Evolutionary conservation across 2,329 filamentous ascomycete genomes (phyloP).

Genomic region (Graphiopsis chlorocephala): DNA sequence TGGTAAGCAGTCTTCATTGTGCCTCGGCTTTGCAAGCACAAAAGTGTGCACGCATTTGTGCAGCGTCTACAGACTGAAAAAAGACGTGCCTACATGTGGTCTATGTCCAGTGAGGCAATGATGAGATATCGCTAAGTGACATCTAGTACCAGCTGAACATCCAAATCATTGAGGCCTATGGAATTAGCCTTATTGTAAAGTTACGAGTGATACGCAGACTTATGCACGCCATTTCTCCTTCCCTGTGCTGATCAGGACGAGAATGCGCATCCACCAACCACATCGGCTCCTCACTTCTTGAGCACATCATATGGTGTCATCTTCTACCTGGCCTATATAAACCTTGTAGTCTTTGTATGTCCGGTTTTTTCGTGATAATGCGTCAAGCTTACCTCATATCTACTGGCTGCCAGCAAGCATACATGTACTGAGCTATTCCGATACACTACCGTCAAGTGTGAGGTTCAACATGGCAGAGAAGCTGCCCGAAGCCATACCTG

Average conservation of each 20-base stretch:
- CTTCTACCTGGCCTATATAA: background rate
- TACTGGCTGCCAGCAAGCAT: background rate
- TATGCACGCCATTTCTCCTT: background rate
- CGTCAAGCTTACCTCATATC: background rate
- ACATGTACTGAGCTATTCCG: background rate
- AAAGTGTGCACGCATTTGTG: background rate
- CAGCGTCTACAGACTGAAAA: background rate
- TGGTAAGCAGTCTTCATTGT: background rate
- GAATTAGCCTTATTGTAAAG: background rate
- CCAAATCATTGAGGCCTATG: background rate
- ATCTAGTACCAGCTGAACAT: background rate
- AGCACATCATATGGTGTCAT: background rate
- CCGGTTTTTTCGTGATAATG: background rate
- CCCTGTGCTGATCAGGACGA: background rate
- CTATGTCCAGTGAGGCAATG: background rate
- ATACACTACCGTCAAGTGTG: background rate
- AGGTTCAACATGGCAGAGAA: background rate
- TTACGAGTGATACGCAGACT: background rate
- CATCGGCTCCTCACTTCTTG: background rate
- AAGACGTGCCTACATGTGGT: background rate
- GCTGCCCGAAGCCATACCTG: slow-evolving; percentile 39
- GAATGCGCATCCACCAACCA: background rate
- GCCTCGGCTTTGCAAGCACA: background rate
- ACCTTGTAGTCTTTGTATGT: background rate
- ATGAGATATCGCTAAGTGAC: background rate